Evolutionary conservation across 345 rosid species (phyloP).

Genomic region (Eucalyptus curtisii): DNA sequence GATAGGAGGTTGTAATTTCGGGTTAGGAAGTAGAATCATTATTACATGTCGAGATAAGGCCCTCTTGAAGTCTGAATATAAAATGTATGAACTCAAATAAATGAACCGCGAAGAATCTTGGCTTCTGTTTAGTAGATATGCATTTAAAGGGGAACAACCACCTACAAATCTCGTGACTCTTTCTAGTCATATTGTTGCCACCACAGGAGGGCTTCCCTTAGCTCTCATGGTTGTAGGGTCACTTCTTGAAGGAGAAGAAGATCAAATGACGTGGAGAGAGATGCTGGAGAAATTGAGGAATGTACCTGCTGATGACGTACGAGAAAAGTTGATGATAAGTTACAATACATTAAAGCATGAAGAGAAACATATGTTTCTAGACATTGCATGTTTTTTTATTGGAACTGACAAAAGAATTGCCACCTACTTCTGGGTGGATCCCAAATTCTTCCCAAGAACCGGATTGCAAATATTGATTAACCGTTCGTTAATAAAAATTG

Average conservation of each 20-base stretch:
- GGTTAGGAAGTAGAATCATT: too few relatives aligned
- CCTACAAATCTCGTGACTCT: fast-evolving
- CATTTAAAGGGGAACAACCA: background rate
- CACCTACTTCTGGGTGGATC: background rate
- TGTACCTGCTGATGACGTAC: background rate
- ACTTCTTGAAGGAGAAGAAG: background rate
- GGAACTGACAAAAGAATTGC: background rate
- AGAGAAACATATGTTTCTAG: background rate
- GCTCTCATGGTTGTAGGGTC: background rate
- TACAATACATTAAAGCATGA: background rate
- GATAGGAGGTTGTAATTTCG: background rate
- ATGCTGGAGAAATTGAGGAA: background rate
- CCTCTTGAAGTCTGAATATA: too few relatives aligned
- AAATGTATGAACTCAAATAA: fast-evolving
- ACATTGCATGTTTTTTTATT: background rate
- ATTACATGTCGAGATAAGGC: background rate
- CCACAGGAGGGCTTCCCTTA: background rate
- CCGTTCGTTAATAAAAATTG: background rate
- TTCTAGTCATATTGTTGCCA: background rate
- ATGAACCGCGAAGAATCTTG: fast-evolving
- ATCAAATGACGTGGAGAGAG: background rate
- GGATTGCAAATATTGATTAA: background rate
- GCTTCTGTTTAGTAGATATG: background rate
- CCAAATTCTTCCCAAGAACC: background rate
- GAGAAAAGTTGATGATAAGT: background rate